Evolutionary conservation across 2,329 filamentous ascomycete genomes (phyloP), one percentile per base, ranked within the genome.

Genomic region (Monilinia polystroma): DNA sequence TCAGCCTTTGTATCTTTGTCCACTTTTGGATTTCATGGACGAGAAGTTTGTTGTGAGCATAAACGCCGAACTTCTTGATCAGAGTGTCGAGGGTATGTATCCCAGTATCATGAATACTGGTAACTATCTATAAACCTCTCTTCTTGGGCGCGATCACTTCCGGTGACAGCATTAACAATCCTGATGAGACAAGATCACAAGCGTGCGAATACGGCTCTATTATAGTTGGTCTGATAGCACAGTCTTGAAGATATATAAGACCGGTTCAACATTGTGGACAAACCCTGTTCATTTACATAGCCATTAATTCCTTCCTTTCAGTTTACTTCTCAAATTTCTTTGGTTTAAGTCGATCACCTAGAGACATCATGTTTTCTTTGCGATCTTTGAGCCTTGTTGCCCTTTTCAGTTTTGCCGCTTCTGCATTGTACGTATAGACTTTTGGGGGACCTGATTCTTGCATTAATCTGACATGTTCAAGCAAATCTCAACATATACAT

Each of bases 381-480:
- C 38, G 60, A 43, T 64, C 60, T 54, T 32, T 55, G 38, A 14
- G 51, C 49, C 51, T 55, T 47, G 16, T 64, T 12, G 60, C 60
- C 47, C 60, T 55, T 55, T 55, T 64, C 18, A 54, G 51, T 55
- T 26, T 64, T 4, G 47, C 60, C 11, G 23, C 51, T 64, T 64
- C 38, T 45, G 60, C 60, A 55, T 47, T 64, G 60, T 64, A 55
- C n/a, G 38, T 64, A 3, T 20, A 32, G 26, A 2, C 11, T 26
- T 6, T 20, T 55, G 32, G n/a, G 10, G 12, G 3, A 35, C 20
- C 18, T 11, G 11, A 10, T 3, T 57, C 23, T 57, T 16, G 23
- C 12, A 35, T 38, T 32, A 23, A 45, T 18, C 26, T 55, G 32
- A 55, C 16, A 55, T 18, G 6, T 57, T 57, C 12, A 26, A 55